A percentile compares a stretch with the other conserved stretches of the same genome.
Conservation (phyloP, 2,329 filamentous ascomycete genomes). For the Gaeumannomyces tritici region DNA sequence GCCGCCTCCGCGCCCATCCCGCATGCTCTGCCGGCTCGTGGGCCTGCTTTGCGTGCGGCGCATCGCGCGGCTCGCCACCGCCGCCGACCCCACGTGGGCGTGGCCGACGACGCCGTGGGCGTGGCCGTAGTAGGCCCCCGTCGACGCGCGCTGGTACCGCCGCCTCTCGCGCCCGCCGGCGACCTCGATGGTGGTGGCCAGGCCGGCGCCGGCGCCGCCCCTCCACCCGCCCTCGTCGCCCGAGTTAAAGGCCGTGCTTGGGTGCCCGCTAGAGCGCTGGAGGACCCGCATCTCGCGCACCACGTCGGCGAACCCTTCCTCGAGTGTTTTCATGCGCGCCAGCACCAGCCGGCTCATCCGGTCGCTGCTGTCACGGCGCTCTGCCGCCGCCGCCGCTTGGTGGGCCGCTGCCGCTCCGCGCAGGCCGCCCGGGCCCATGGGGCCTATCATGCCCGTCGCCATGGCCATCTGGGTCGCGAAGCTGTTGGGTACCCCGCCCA, state of each 20-base stretch:
- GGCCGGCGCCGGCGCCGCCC: slow-evolving; percentile 7
- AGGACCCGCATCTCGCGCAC: slow-evolving; percentile 66
- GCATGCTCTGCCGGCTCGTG: slow-evolving; percentile 28
- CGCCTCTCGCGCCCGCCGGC: slow-evolving; percentile 18
- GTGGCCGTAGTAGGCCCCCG: slow-evolving; percentile 11
- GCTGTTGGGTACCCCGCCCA: slow-evolving; percentile 56
- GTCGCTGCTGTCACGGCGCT: slow-evolving; percentile 32
- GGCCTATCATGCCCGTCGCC: slow-evolving; percentile 50
- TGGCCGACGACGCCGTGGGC: slow-evolving; percentile 12
- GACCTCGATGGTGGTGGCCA: slow-evolving; percentile 21
- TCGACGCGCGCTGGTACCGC: background rate
- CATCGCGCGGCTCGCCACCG: background rate
- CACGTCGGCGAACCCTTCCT: slow-evolving; percentile 85
- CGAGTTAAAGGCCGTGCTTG: slow-evolving; percentile 41
- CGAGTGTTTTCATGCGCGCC: slow-evolving; percentile 83
- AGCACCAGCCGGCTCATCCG: slow-evolving; percentile 74
- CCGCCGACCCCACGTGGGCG: slow-evolving; percentile 7
- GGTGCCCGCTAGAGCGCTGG: slow-evolving; percentile 29
- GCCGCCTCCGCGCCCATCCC: slow-evolving; percentile 11
- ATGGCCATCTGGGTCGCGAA: slow-evolving; percentile 76
- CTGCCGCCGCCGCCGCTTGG: slow-evolving; percentile 29
- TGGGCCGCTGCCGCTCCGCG: slow-evolving; percentile 19
- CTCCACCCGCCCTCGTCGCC: slow-evolving; percentile 28
- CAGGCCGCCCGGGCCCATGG: slow-evolving; percentile 29
- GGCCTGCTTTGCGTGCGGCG: slow-evolving; percentile 11